Evolutionary conservation across 2,329 filamentous ascomycete species (phyloP).

Genomic region (Microascus cirrosus): DNA sequence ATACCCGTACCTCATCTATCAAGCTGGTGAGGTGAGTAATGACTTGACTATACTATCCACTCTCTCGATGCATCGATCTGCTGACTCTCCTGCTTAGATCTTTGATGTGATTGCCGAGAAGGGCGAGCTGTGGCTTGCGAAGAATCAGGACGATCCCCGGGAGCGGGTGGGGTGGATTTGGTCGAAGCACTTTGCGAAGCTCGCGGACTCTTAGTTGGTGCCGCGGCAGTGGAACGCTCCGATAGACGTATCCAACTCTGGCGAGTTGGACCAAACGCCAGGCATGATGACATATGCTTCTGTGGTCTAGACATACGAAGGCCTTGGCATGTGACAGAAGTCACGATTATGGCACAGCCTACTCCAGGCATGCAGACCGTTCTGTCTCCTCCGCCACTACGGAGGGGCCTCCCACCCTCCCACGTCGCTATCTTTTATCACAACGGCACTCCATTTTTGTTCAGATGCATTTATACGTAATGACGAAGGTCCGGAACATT

Average conservation of each 20-base stretch:
- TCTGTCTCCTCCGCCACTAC: too few relatives aligned
- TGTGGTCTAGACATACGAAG: too few relatives aligned
- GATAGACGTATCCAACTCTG: not conserved
- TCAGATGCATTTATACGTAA: not conserved
- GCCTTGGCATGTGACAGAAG: too few relatives aligned
- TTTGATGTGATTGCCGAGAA: slow-evolving; percentile 93
- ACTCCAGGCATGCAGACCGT: too few relatives aligned
- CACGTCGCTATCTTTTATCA: not conserved
- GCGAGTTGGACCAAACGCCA: not conserved
- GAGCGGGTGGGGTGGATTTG: slow-evolving; percentile 92
- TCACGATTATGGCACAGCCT: too few relatives aligned
- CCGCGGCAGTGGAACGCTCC: not conserved
- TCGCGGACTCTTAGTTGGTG: slow-evolving; percentile 35
- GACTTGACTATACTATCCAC: not conserved
- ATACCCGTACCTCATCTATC: slow-evolving; percentile 92
- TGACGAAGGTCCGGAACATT: not conserved
- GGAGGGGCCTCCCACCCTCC: not conserved
- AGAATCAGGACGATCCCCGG: slow-evolving; percentile 83
- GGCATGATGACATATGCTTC: too few relatives aligned
- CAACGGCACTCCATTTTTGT: not conserved
- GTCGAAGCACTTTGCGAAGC: slow-evolving; percentile 89
- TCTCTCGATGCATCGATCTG: not conserved
- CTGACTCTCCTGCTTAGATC: slow-evolving; percentile 34
- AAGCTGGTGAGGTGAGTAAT: slow-evolving; percentile 67
- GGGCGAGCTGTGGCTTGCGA: slow-evolving; percentile 93